Percentiles rank a stretch among this genome's conserved stretches.
Evolutionary conservation across 73 alveolate species (phyloP).

Genomic region (Tetrahymena elliotti): DNA sequence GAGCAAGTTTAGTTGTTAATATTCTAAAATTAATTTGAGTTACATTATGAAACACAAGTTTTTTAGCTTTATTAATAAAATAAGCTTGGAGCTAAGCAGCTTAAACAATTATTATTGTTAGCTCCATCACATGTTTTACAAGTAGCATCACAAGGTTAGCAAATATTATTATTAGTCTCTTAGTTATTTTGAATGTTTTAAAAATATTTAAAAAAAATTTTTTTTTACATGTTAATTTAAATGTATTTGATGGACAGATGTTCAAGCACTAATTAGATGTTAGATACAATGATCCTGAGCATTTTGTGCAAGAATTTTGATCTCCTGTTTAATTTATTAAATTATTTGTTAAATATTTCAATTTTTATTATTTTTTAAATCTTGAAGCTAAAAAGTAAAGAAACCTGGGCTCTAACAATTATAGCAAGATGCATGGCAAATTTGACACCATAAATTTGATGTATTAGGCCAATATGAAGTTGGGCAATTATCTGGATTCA

Average conservation of each 20-base stretch:
- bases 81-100: not conserved
- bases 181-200: too few species aligned
- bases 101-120: not conserved
- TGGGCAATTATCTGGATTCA: not conserved
- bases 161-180: not conserved
- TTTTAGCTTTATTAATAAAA: not conserved
- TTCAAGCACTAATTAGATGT: too few species aligned
- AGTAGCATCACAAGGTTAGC: not conserved
- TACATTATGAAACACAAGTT: not conserved
- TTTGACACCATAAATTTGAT: not conserved
- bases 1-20: not conserved
- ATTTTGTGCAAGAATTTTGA: not conserved
- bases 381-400: too few species aligned
- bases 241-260: too few species aligned
- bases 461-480: not conserved
- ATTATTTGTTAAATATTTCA: too few species aligned
- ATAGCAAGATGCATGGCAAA: not conserved
- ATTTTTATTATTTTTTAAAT: too few species aligned
- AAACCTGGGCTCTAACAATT: not conserved
- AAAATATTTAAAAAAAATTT: too few species aligned
- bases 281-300: too few species aligned
- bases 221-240: too few species aligned
- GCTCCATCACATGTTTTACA: not conserved
- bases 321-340: not conserved
- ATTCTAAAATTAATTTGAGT: not conserved